Conservation (phyloP, 2,329 filamentous ascomycete genomes). For the Aspergillus glaucus region DNA sequence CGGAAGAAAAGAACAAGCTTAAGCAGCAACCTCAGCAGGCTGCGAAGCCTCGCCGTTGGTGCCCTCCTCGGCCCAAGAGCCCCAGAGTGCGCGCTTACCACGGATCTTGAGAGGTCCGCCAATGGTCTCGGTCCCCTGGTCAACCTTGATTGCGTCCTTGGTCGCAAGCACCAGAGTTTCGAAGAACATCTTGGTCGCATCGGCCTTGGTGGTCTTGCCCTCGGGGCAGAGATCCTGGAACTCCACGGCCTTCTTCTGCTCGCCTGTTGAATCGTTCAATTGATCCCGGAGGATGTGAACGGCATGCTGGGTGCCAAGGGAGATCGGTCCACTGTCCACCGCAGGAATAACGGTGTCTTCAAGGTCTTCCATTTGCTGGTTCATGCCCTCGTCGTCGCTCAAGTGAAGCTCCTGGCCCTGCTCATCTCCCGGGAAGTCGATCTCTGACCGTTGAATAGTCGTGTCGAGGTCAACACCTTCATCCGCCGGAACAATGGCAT, state of each 20-base stretch:
- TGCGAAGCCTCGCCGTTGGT: conserved; percentile 43
- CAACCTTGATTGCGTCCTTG: conserved; percentile 96
- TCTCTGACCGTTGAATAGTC: conserved; percentile 50
- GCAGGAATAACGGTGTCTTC: conserved; percentile 79
- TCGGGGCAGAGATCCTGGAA: conserved; percentile 92
- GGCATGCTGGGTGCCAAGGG: conserved; percentile 86
- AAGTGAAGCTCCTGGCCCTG: conserved; percentile 38
- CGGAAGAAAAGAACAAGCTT: conserved; percentile 2
- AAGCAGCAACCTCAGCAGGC: conserved; percentile 19
- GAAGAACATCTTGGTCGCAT: conserved; percentile 99
- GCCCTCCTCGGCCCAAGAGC: conserved; percentile 78
- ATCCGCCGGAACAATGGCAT: conserved; percentile 45
- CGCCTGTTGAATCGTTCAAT: conserved; percentile 62
- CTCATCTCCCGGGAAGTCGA: conserved; percentile 60
- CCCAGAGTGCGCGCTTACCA: conserved; percentile 94
- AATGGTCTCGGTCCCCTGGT: conserved; percentile 67
- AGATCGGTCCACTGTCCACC: conserved; percentile 77
- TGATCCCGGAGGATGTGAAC: conserved; percentile 88
- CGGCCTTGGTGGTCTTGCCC: conserved; percentile 69
- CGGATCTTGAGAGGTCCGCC: conserved; percentile 76
- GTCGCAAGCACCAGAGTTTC: conserved; percentile 92
- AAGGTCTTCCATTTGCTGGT: conserved; percentile 54
- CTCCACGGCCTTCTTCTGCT: conserved; percentile 71
- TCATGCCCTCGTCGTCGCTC: conserved; percentile 43
- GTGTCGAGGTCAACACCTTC: conserved; percentile 48